These are phyloP conservation scores for maize (Zea mays) DNA, from an alignment of 176 grass and related monocot species.

Conservation along the genomic window Zm-B73-REFERENCE-NAM-5.0 NC_050100.1:187547501-187548000, in stretches of 20 bases:
- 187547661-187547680: conserved; percentile 26
- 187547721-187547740: too few species aligned
- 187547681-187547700: conserved; percentile 14
- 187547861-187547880: conserved; percentile 83
- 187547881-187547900: conserved; percentile 27
- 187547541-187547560: conserved; percentile 77
- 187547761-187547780: background rate
- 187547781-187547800: conserved; percentile 27
- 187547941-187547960: conserved; percentile 96
- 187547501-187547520: conserved; percentile 59
- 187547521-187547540: conserved; percentile 76
- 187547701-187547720: too few species aligned
- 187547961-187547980: conserved; percentile 65
- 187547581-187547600: too few species aligned
- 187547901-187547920: conserved; percentile 82
- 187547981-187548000: conserved; percentile 23
- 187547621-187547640: too few species aligned
- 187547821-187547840: conserved; percentile 19
- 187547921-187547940: conserved; percentile 98
- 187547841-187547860: conserved; percentile 35
- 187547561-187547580: too few species aligned
- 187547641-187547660: conserved; percentile 23
- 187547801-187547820: conserved; percentile 24
- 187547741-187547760: too few species aligned
- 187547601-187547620: too few species aligned